Percentiles rank a stretch among this genome's conserved stretches.
These are phyloP conservation scores for Chondrus crispus DNA, from an alignment of 23 red algal genomes.

Conservation along the genomic window DNA sequence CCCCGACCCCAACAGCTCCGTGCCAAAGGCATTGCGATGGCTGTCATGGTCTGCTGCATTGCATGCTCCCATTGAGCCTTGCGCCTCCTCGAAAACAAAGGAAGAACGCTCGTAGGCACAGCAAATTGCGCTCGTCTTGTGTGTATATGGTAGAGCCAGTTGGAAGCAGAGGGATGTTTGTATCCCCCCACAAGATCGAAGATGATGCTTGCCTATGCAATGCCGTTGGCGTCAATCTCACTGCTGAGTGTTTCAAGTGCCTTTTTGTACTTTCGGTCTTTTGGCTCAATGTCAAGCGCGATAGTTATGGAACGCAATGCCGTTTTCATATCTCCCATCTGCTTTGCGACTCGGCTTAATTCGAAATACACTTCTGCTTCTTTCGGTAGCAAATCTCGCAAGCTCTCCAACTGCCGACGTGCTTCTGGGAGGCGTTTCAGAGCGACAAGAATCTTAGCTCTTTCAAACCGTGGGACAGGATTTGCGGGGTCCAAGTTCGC, in stretches of 20 bases:
- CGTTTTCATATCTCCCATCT: slow-evolving; percentile 53
- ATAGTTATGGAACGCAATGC: slow-evolving; percentile 60
- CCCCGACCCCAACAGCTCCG: slow-evolving; percentile 17
- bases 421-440: slow-evolving; percentile 79
- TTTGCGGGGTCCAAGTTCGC: slow-evolving; percentile 59
- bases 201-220: no score
- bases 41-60: slow-evolving; percentile 33
- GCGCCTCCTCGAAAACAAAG: no score
- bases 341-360: slow-evolving; percentile 70
- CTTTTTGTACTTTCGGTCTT: slow-evolving; percentile 87
- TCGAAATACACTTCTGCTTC: slow-evolving; percentile 91
- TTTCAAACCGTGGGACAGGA: slow-evolving; percentile 90
- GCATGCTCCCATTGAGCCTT: slow-evolving; percentile 49
- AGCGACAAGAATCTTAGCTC: slow-evolving; percentile 64
- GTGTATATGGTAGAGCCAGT: no score
- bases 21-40: slow-evolving; percentile 20
- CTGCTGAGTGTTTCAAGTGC: slow-evolving; percentile 72
- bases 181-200: no score
- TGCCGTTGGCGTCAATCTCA: slow-evolving; percentile 4
- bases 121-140: no score
- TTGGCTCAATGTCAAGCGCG: slow-evolving; percentile 94
- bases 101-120: no score
- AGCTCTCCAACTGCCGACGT: slow-evolving; percentile 53
- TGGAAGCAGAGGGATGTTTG: no score
- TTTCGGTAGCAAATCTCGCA: slow-evolving; percentile 65